These are phyloP conservation scores for Oxytropis ochrocephala DNA, from an alignment of 306 rosid genomes.

Conservation along the genomic window DNA sequence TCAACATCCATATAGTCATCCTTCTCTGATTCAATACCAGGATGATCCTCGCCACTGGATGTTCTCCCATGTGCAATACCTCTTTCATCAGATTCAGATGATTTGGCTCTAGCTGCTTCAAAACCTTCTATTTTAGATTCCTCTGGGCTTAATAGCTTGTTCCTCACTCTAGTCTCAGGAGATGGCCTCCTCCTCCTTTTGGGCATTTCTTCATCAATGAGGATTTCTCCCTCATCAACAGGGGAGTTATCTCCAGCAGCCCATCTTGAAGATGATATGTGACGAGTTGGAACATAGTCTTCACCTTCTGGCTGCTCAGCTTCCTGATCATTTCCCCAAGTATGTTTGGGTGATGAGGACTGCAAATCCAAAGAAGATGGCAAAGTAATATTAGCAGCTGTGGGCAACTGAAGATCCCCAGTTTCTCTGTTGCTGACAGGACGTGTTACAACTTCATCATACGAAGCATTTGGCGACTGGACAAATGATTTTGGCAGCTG, in stretches of 20 bases:
- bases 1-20: conserved; percentile 65
- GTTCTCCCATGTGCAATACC: conserved; percentile 41
- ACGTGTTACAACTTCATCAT: conserved; percentile 37
- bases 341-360: conserved; percentile 33
- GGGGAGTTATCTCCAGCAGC: conserved; percentile 86
- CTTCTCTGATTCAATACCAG: conserved; percentile 50
- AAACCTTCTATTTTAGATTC: conserved; percentile 57
- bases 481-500: conserved; percentile 45
- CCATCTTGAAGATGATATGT: conserved; percentile 96
- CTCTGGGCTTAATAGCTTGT: conserved; percentile 60
- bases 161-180: conserved; percentile 36
- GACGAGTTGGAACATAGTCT: conserved; percentile 58
- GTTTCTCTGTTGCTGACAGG: conserved; percentile 26
- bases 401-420: conserved; percentile 19
- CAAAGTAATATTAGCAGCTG: conserved; percentile 18
- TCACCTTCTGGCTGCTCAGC: conserved; percentile 59
- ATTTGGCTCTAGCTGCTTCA: conserved; percentile 51
- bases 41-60: conserved; percentile 55
- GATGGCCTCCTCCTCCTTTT: conserved; percentile 51
- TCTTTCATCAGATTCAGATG: conserved; percentile 66
- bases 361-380: conserved; percentile 23
- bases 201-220: conserved; percentile 50
- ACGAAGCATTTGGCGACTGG: conserved; percentile 25
- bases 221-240: conserved; percentile 78
- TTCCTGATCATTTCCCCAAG: conserved; percentile 32